Percentiles rank a stretch among this genome's conserved stretches.
phyloP scores from a whole-genome alignment of 2,329 filamentous ascomycete genomes.

The Trichoderma gracile region DNA sequence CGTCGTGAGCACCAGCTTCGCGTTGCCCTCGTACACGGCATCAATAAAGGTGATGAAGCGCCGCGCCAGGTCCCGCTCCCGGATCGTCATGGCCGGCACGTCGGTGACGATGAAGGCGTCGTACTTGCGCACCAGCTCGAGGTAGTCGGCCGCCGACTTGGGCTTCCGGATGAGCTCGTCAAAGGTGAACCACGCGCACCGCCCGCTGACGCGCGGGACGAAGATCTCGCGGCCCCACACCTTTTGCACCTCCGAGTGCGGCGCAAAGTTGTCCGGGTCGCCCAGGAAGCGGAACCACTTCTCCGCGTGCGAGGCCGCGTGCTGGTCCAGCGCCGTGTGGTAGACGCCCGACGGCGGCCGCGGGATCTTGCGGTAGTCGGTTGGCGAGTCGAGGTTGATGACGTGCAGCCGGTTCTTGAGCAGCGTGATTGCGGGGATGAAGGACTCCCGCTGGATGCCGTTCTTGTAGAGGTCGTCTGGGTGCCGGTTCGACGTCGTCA shows the following conservation, averaged over 20 bases:
- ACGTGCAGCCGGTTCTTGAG: constrained; percentile 82
- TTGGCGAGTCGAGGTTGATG: constrained; percentile 91
- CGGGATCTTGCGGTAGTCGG: constrained; percentile 96
- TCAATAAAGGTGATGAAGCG: constrained; percentile 98
- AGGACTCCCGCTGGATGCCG: constrained; percentile 92
- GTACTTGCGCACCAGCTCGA: constrained; percentile 87
- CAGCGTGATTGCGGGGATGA: constrained; percentile 91
- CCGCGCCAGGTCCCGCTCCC: constrained; percentile 81
- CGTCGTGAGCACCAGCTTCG: constrained; percentile 93
- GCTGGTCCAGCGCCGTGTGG: constrained; percentile 79
- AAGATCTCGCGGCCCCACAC: constrained; percentile 92
- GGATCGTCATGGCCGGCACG: constrained; percentile 87
- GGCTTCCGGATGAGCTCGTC: constrained; percentile 86
- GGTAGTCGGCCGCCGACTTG: constrained; percentile 90
- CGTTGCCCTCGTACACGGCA: constrained; percentile 87
- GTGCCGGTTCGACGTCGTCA: constrained; percentile 96
- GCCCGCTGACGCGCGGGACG: constrained; percentile 84
- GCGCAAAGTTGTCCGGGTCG: constrained; percentile 72
- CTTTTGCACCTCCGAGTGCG: constrained; percentile 74
- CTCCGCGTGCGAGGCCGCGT: constrained; percentile 77
- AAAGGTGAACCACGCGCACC: constrained; percentile 88
- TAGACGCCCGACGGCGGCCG: constrained; percentile 92
- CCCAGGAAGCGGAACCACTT: constrained; percentile 97
- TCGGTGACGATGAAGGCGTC: constrained; percentile 91
- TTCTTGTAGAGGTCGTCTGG: constrained; percentile 97